Base-by-base conservation (phyloP, 2,329 filamentous ascomycete genomes). In the Claviceps fusiformis region DNA sequence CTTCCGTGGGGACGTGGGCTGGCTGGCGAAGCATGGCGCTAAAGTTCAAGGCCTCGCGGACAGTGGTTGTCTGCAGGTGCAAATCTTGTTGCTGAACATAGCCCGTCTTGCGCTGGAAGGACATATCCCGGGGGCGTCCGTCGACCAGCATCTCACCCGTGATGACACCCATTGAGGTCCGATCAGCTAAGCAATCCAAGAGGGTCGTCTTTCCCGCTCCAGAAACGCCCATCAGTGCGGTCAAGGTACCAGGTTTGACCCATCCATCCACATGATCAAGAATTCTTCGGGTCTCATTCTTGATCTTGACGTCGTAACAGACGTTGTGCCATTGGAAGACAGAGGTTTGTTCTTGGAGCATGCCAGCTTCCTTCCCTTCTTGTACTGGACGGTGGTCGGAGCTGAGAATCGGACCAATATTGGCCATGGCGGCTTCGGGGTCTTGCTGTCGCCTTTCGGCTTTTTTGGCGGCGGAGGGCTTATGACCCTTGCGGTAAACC, bases 151-250 rank as follows among this genome's bases (percentile, higher is more conserved):
- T 93, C 62, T 92, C 85, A 54, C 91, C 91, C 7, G 81, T 83
- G 50, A 95, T 88, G 19, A 95, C 85, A 70, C 91, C 91, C 83
- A 93, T 92, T 0, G 87, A 90, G 11, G 86, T 86, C 67, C 91
- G 85, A 57, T 87, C 87, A 49, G 91, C 91, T 60, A 96, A 76
- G 41, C 88, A 87, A 69, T 95, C 88, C 37, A 96, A 73, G 33
- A 96, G 79, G 1, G 91, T 95, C 0, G 91, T 96, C 70, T 96
- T 96, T 56, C 91, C 91, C n/a, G 91, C 91, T 61, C 91, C 90
- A 37, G 86, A 90, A 8, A 91, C 88, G 72, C 89, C 87, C 90
- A 95, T 95, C 3, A 95, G 76, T 44, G 89, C 90, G 13, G 90
- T 95, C 54, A 95, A 69, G 17, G 89, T 95, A 57, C 91, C 91